Percentiles rank a stretch among this genome's conserved stretches.
These are phyloP conservation scores for Saccharomyces paradoxus DNA, from an alignment of 805 yeast genomes.

Conservation along the genomic window DNA sequence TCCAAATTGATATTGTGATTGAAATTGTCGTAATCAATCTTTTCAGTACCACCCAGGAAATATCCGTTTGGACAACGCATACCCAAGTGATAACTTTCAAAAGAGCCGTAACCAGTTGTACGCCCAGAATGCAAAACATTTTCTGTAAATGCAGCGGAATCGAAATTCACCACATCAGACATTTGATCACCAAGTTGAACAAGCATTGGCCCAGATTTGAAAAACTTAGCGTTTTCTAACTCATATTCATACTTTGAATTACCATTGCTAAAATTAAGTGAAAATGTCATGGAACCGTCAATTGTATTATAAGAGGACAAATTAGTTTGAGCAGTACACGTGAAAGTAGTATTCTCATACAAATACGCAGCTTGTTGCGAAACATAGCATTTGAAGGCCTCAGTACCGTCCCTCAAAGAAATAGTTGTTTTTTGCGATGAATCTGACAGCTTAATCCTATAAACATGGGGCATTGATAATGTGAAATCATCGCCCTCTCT, in stretches of 20 bases:
- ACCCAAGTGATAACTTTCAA: constrained; percentile 30
- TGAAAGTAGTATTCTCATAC: constrained; percentile 23
- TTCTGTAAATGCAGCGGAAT: constrained; percentile 9
- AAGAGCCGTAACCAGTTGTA: constrained; percentile 27
- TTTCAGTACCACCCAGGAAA: constrained; percentile 22
- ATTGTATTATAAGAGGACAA: constrained; percentile 13
- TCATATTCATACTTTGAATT: constrained; percentile 28
- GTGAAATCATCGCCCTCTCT: constrained; percentile 23
- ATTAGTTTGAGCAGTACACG: constrained; percentile 24
- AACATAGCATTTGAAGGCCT: constrained; percentile 28
- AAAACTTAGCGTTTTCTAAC: constrained; percentile 26
- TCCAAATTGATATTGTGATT: constrained; percentile 30
- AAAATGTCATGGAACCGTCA: constrained; percentile 26
- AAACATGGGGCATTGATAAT: constrained; percentile 27
- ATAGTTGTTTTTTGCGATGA: constrained; percentile 13
- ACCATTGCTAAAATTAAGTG: constrained; percentile 31
- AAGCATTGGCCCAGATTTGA: constrained; percentile 23
- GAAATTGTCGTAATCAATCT: constrained; percentile 24
- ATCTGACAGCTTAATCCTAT: constrained; percentile 29
- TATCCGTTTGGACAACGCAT: constrained; percentile 30
- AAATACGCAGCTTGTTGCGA: constrained; percentile 31
- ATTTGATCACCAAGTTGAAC: constrained; percentile 22
- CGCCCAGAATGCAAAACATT: constrained; percentile 22
- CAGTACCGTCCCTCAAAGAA: constrained; percentile 19
- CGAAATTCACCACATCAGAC: constrained; percentile 24